These are phyloP conservation scores for Arthrobotrys megalospora DNA, from an alignment of 2,329 filamentous ascomycete genomes.

Conservation along the genomic window DNA sequence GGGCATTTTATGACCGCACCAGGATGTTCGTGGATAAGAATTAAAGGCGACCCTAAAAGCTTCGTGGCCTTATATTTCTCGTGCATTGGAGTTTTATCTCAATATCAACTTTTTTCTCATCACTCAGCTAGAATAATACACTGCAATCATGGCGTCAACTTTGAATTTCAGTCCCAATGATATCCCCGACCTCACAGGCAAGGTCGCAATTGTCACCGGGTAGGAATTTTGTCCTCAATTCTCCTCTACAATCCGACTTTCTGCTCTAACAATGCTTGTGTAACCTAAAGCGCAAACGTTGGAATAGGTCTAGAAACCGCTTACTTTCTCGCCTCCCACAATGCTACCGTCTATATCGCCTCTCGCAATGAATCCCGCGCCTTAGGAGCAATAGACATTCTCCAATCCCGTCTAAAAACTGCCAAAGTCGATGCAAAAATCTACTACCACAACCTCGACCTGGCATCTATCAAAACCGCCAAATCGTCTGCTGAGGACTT, in stretches of 20 bases:
- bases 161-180: conserved; percentile 21
- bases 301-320: conserved; percentile 63
- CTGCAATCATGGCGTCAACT: conserved; percentile 4
- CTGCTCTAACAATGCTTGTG: background rate
- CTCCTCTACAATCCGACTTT: background rate
- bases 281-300: conserved; percentile 53
- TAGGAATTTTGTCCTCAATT: conserved; percentile 22
- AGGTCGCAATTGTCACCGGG: conserved; percentile 63
- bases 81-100: background rate
- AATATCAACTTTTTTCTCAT: background rate
- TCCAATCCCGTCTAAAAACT: conserved; percentile 61
- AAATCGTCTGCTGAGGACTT: conserved; percentile 68
- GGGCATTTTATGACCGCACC: too few species aligned
- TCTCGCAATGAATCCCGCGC: conserved; percentile 65
- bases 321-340: conserved; percentile 62
- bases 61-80: too few species aligned
- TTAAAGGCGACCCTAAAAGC: too few species aligned
- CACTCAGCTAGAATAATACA: background rate
- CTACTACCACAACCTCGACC: conserved; percentile 69
- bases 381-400: conserved; percentile 67
- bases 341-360: conserved; percentile 63
- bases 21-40: too few species aligned
- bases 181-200: conserved; percentile 61
- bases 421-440: conserved; percentile 58
- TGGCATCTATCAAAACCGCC: conserved; percentile 69